Percentiles rank a stretch among this genome's conserved stretches.
Evolutionary conservation across 306 rosid species (phyloP).

Genomic region (Inga laurina): DNA sequence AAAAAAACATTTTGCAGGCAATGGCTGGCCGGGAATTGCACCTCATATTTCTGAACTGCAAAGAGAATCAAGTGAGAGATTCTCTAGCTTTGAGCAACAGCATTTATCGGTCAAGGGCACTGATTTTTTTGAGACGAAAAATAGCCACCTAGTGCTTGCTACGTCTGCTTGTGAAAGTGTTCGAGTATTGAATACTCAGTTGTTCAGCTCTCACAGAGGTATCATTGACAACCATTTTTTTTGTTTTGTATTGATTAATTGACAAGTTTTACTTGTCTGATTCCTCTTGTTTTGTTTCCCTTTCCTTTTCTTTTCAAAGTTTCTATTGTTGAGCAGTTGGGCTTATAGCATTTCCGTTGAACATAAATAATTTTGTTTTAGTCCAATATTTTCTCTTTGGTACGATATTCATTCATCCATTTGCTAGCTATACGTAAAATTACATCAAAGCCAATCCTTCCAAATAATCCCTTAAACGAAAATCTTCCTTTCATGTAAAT

Average conservation of each 20-base stretch:
- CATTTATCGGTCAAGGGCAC: conserved; percentile 51
- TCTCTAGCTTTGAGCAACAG: conserved; percentile 49
- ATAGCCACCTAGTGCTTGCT: conserved; percentile 42
- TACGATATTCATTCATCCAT: neutral
- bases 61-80: conserved; percentile 56
- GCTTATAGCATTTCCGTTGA: conserved; percentile 13
- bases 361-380: conserved; percentile 7
- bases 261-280: conserved; percentile 7
- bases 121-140: conserved; percentile 52
- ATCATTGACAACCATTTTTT: conserved; percentile 10
- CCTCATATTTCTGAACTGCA: conserved; percentile 54
- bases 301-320: neutral
- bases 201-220: conserved; percentile 65
- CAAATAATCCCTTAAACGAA: neutral
- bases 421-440: conserved; percentile 7
- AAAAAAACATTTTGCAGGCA: conserved; percentile 30
- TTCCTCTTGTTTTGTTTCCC: neutral
- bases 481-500: neutral
- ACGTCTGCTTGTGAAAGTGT: conserved; percentile 49
- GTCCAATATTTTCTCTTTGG: neutral
- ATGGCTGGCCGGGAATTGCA: conserved; percentile 47
- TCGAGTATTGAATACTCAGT: conserved; percentile 43
- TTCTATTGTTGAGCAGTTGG: neutral
- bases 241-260: neutral
- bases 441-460: neutral